Evolutionary conservation across 2,329 filamentous ascomycete species (phyloP).

Genomic region (Colletotrichum sidae): DNA sequence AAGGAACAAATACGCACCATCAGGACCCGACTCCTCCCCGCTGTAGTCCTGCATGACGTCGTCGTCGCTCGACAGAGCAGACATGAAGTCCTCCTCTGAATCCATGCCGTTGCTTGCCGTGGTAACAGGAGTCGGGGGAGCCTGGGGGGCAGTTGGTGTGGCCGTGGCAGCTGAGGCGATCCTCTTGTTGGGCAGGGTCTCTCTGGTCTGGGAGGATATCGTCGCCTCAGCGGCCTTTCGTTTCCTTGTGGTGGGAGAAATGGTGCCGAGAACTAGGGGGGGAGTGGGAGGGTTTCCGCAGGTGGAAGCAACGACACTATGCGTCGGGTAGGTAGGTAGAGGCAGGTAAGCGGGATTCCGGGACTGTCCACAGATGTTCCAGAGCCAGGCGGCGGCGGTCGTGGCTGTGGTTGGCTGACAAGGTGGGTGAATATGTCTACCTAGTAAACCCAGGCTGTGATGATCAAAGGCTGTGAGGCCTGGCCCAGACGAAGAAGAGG

Average conservation of each 20-base stretch:
- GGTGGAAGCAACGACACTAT: slow-evolving; percentile 18
- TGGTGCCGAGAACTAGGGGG: slow-evolving; percentile 56
- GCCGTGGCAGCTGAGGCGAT: slow-evolving; percentile 62
- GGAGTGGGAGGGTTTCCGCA: slow-evolving; percentile 33
- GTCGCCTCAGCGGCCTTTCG: slow-evolving; percentile 75
- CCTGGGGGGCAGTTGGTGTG: slow-evolving; percentile 20
- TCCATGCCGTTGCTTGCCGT: slow-evolving; percentile 78
- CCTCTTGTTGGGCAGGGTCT: slow-evolving; percentile 63
- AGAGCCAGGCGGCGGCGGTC: slow-evolving; percentile 7
- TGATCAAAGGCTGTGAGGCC: slow-evolving; percentile 22
- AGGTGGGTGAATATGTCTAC: neutral
- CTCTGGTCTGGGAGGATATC: slow-evolving; percentile 59
- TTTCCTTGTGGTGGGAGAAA: slow-evolving; percentile 70
- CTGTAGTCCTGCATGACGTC: slow-evolving; percentile 82
- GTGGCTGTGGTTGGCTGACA: slow-evolving; percentile 5
- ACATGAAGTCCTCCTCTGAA: slow-evolving; percentile 95
- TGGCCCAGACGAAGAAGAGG: neutral
- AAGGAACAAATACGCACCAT: slow-evolving; percentile 54
- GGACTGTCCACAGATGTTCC: neutral
- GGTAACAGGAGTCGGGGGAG: slow-evolving; percentile 69
- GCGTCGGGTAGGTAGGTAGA: neutral
- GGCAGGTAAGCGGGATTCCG: neutral
- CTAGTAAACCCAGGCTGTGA: slow-evolving; percentile 8
- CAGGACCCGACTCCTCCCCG: slow-evolving; percentile 73
- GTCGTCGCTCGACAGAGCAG: slow-evolving; percentile 81